phyloP scores from a whole-genome alignment of 495 filamentous ascomycete genomes.

The Penicillium canescens region DNA sequence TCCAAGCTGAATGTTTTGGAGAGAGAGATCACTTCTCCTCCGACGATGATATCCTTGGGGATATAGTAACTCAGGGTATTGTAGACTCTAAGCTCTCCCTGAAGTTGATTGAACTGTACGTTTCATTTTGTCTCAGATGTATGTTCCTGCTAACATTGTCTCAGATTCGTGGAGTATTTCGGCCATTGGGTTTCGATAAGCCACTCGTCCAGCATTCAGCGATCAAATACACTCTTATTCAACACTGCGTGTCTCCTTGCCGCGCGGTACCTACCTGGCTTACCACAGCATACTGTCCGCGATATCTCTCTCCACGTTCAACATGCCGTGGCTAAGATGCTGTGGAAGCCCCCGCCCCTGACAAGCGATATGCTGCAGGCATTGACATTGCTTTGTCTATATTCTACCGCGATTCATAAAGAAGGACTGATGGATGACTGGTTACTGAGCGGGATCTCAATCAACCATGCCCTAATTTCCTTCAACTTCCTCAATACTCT shows the following conservation, averaged over 20 bases:
- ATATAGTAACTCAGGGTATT: slow-evolving; percentile 33
- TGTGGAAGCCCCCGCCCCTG: slow-evolving; percentile 37
- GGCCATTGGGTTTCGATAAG: slow-evolving; percentile 39
- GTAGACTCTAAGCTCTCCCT: slow-evolving; percentile 37
- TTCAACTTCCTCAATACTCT: slow-evolving; percentile 32
- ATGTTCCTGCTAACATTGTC: slow-evolving; percentile 7
- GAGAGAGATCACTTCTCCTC: slow-evolving; percentile 25
- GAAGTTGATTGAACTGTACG: slow-evolving; percentile 40
- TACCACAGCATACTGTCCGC: slow-evolving; percentile 30
- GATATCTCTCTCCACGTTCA: slow-evolving; percentile 40
- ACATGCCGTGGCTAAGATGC: slow-evolving; percentile 30
- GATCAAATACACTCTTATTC: slow-evolving; percentile 37
- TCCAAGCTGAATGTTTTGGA: slow-evolving; percentile 38
- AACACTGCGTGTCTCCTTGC: slow-evolving; percentile 41
- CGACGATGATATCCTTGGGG: slow-evolving; percentile 27
- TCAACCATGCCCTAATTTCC: slow-evolving; percentile 39
- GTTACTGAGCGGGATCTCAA: slow-evolving; percentile 44
- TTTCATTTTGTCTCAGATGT: neutral
- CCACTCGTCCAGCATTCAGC: slow-evolving; percentile 27
- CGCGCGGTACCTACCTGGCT: slow-evolving; percentile 40
- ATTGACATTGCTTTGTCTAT: slow-evolving; percentile 38
- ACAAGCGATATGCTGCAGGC: slow-evolving; percentile 39
- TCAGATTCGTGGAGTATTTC: slow-evolving; percentile 40
- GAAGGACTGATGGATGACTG: slow-evolving; percentile 42
- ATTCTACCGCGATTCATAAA: slow-evolving; percentile 36